Conservation (phyloP, 2,329 filamentous ascomycete species). For the Chaetomium globosum region DNA sequence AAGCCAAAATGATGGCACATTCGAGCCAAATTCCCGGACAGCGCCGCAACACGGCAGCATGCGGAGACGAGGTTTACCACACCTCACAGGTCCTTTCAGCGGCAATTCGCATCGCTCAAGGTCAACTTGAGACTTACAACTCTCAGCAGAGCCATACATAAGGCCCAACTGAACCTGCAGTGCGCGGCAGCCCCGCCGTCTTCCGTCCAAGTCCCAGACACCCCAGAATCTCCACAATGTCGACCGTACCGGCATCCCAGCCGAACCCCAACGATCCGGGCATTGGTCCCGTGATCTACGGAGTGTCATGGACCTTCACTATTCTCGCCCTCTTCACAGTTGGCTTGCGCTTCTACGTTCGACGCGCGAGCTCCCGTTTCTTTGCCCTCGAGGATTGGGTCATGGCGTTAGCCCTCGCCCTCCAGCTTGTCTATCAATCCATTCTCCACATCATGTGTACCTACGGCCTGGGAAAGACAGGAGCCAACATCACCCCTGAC, state of each 20-base stretch:
- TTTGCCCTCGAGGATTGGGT: constrained; percentile 2
- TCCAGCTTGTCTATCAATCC: background rate
- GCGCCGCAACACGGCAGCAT: background rate
- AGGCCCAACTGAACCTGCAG: too few relatives aligned
- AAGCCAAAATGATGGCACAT: background rate
- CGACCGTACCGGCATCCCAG: background rate
- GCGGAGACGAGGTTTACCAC: background rate
- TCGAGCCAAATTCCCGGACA: background rate
- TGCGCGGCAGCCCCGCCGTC: background rate
- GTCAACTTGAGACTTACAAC: too few relatives aligned
- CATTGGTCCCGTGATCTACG: background rate
- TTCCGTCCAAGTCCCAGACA: background rate
- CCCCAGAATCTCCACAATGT: background rate
- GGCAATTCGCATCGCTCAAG: too few relatives aligned
- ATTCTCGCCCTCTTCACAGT: background rate
- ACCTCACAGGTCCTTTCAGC: background rate
- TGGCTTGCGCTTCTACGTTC: background rate
- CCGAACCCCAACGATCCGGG: background rate
- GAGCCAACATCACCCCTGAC: background rate
- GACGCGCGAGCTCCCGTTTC: background rate
- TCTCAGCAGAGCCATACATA: too few relatives aligned
- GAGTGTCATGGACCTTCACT: background rate
- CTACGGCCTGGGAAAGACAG: background rate
- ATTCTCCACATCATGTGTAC: constrained; percentile 1
- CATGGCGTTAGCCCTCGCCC: background rate